Evolutionary conservation across 495 filamentous ascomycete genomes (phyloP), one percentile per base, ranked within the genome.

Genomic region (Xylaria palmicola): DNA sequence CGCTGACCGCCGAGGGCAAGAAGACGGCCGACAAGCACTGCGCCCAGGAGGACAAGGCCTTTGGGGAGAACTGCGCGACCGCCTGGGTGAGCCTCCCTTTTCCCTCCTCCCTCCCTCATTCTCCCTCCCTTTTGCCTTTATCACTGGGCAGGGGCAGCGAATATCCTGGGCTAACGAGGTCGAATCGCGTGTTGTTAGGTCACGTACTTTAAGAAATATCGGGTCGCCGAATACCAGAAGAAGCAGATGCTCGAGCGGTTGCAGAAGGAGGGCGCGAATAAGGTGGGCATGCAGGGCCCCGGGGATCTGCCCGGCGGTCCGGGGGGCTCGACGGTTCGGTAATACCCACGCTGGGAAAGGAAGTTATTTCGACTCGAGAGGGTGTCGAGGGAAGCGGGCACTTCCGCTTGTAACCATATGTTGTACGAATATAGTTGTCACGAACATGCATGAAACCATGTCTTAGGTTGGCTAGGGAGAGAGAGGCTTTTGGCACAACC

Each of bases 141-240:
- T 19, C 19, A 40, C 10, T 59, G n/a, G 7, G 26, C 27, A 10
- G 19, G 17, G 7, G 40, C 52, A 62, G 27, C 60, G 15, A 36
- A 10, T 7, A 29, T n/a, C 17, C 10, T 19, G n/a, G 7, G 17
- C 54, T 34, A 37, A 44, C 54, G 9, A 47, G 44, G 6, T 22
- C 5, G 20, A 43, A 8, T 32, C 29, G 20, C n/a, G n/a, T n/a
- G n/a, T n/a, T 37, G 29, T 37, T 67, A 97, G 93, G 91, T 98
- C 59, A 90, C 90, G 75, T 97, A 98, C 75, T 98, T 98, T 81
- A 97, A 98, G 76, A 90, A 96, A 72, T 86, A 91, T 75, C 82
- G 94, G 60, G 91, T 98, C 39, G 92, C 94, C 80, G 93, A 98
- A 58, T 82, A 87, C 68, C 89, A 96, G 59, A 90, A 91, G 71